Conservation (phyloP, 2,329 filamentous ascomycete species). For the Rhexocercosporidium sp. region DNA sequence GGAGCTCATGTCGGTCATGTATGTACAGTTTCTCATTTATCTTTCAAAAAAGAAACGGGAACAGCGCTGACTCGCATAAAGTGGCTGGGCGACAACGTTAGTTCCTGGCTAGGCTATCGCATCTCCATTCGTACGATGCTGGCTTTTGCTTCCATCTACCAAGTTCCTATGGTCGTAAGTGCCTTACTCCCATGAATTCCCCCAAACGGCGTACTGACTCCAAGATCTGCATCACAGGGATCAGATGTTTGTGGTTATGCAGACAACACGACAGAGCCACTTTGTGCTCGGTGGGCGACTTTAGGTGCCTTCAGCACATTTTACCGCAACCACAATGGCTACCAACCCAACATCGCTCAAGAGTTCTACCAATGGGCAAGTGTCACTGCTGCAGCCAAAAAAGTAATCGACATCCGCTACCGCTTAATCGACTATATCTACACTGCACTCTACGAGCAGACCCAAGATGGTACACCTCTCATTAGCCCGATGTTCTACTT, state of each 20-base stretch:
- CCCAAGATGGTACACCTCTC: slow-evolving; percentile 64
- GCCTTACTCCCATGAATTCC: not conserved
- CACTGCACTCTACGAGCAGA: slow-evolving; percentile 68
- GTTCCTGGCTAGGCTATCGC: slow-evolving; percentile 63
- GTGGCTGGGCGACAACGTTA: slow-evolving; percentile 63
- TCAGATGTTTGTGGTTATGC: slow-evolving; percentile 81
- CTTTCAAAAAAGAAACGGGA: not conserved
- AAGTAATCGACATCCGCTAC: slow-evolving; percentile 76
- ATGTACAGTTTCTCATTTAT: too few species aligned
- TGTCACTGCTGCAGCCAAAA: slow-evolving; percentile 67
- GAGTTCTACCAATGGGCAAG: slow-evolving; percentile 75
- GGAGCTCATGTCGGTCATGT: slow-evolving; percentile 58
- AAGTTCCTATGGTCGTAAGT: slow-evolving; percentile 63
- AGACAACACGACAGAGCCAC: slow-evolving; percentile 66
- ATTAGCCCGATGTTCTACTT: slow-evolving; percentile 75
- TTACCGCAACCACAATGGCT: slow-evolving; percentile 75
- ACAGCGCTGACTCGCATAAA: not conserved
- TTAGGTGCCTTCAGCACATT: slow-evolving; percentile 77
- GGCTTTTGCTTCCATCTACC: slow-evolving; percentile 67
- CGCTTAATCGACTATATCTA: slow-evolving; percentile 81
- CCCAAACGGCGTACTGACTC: not conserved
- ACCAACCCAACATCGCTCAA: slow-evolving; percentile 55
- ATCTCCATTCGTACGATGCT: slow-evolving; percentile 63
- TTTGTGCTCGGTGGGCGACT: slow-evolving; percentile 78
- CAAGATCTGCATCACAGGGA: slow-evolving; percentile 44